Evolutionary conservation across 2,329 filamentous ascomycete species (phyloP).

Genomic region (Truncatella angustata): DNA sequence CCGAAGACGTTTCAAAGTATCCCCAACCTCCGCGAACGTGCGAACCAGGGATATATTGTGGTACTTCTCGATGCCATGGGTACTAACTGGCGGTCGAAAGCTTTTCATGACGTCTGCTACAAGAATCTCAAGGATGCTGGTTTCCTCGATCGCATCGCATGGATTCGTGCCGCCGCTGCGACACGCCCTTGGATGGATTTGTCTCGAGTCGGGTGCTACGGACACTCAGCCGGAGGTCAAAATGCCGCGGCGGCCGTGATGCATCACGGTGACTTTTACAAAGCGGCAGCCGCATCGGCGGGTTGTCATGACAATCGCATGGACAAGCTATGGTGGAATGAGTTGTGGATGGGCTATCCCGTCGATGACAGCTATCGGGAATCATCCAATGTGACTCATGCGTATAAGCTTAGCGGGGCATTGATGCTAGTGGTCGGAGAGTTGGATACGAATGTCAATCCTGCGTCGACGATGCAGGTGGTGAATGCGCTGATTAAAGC

Average conservation of each 20-base stretch:
- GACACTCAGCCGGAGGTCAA: neutral
- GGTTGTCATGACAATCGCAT: conserved; percentile 1
- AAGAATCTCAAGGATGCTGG: conserved; percentile 6
- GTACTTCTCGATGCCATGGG: neutral
- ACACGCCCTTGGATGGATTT: conserved; percentile 7
- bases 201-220: neutral
- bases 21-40: neutral
- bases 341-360: conserved; percentile 5
- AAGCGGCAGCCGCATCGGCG: neutral
- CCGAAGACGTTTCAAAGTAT: neutral
- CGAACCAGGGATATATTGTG: neutral
- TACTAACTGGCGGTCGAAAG: conserved; percentile 3
- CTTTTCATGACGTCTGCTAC: conserved; percentile 4
- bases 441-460: neutral
- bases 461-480: neutral
- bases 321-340: conserved; percentile 4
- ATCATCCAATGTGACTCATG: conserved; percentile 1
- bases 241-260: conserved; percentile 4
- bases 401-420: neutral
- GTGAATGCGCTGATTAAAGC: neutral
- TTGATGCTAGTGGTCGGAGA: conserved; percentile 4
- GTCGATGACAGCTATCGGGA: conserved; percentile 1
- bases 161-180: neutral
- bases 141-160: conserved; percentile 1
- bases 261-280: conserved; percentile 1